Base-by-base conservation (phyloP, 768 basidiomycete species). In the Phaffia australis region DNA sequence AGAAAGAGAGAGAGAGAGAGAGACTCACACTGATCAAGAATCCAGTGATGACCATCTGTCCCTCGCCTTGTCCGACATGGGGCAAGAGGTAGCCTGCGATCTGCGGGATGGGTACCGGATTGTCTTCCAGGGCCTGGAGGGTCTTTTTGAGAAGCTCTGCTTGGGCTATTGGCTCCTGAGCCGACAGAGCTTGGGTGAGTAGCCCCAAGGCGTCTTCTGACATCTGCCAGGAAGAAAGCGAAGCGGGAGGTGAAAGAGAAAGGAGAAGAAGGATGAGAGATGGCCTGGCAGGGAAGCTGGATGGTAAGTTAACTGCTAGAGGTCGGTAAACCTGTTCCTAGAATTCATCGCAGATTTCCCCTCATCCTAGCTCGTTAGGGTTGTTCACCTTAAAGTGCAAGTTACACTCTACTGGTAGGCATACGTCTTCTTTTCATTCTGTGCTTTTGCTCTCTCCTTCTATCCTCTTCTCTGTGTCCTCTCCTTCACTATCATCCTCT, bases 51-150 rank as follows among this genome's bases (percentile, higher is more conserved):
- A 64, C 47, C 27, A 69, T 48, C 56, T 58, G 57, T 23, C 56
- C 67, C n/a, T 47, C 23, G 6, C 49, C 25, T 6, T 25, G n/a
- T 1, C 52, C 50, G 19, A 51, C 63, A 56, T 57, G 57, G 23
- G 67, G 67, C 19, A 69, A 59, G 23, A 69, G 35, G 51, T 69
- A 57, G 19, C 62, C 62, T 9, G 64, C 67, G 51, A 69, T 56
- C n/a, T 57, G 56, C 16, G 15, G 50, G 50, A 69, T 69, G 49
- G 52, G 30, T 19, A 42, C 16, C 1, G 67, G 67, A 6, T 69
- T 55, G 25, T 29, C 25, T 19, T 56, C 29, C 16, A 69, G 63
- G 16, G 56, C 62, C 18, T 55, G 32, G 29, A 64, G 67, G n/a
- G 49, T 46, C 16, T 47, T 35, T 42, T 42, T 42, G 11, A 42